Base-by-base conservation (phyloP, 805 yeast genomes). In the Spathaspora boniae region DNA sequence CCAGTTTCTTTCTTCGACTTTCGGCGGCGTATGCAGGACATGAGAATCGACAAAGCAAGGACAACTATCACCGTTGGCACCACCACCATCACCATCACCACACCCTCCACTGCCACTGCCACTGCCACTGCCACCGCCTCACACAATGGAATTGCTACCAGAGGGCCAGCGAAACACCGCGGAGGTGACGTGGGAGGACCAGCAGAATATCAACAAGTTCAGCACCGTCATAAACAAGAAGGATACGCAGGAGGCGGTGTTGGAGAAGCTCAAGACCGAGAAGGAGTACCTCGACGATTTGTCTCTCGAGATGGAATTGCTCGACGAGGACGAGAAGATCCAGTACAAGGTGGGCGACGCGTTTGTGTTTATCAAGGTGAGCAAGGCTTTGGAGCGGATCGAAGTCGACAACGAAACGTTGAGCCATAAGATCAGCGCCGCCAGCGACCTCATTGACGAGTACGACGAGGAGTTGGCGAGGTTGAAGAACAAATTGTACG, bases 281-380 rank as follows among this genome's bases (percentile, higher is more conserved):
- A 86, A 87, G 47, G 97, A 88, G 51, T 86, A 86, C 50, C 63
- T 91, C 20, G 96, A 87, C 47, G 98, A 91, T 53, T 80, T 87
- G 22, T 68, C 85, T 5, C 52, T 86, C 51, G 98, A 91, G 53
- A 69, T 91, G 27, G 98, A 91, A 58, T 72, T 93, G 29, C 61
- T 87, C 20, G 98, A 91, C 43, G 74, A 69, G 47, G 88, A 80
- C 36, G 88, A 82, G 28, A 61, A 70, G 38, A 62, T 82, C 6
- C 82, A 80, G 46, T 91, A 87, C 60, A 83, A 82, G 46, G 62
- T 91, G 12, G 97, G 97, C 5, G 95, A 85, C 37, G 66, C 72
- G 4, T 88, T 91, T 54, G 75, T 87, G n/a, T 75, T 72, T 44
- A 50, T 91, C 52, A 74, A 70, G 42, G 89, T 82, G 41, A 54